Evolutionary conservation across 73 alveolate species (phyloP), one percentile per base, ranked within the genome.

Genomic region (Breviolum minutum): DNA sequence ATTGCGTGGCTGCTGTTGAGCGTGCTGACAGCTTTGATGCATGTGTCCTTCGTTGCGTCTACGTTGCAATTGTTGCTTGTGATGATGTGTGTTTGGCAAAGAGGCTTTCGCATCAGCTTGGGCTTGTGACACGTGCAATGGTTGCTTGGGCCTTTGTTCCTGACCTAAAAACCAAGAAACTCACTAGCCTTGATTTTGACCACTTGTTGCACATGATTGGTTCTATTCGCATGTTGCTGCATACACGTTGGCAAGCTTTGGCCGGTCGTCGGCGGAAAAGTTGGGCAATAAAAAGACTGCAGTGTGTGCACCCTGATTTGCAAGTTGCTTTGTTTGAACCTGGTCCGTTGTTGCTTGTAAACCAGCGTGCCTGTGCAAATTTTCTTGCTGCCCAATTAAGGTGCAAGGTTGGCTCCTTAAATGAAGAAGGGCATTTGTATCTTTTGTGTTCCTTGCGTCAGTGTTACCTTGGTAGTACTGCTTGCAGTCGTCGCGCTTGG

Each of bases 221-320:
- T 14, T 5, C 60, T 16, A 14, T 85, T 6, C 94, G 94, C 94
- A 62, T 85, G 94, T 85, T 85, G 94, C 12, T 85, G 64, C 94
- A 62, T 69, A 85, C 94, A 0, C 94, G 94, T 22, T 85, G 94
- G 94, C 94, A 85, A 62, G 76, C 79, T 0, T 62, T n/a, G 80
- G n/a, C 74, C 26, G 77, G 94, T 62, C 79, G 94, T 2, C 20
- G 61, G 3, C n/a, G 94, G 63, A 1, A 27, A 26, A 5, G 6
- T 3, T 85, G 94, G 94, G 94, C 94, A 27, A 14, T 27, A 7
- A 76, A 62, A 0, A 54, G 79, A 1, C 29, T 82, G 92, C 92
- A 48, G 19, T 80, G 66, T 40, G 70, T 11, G 74, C 92, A 54
- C 64, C 94, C 94, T 3, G 26, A 62, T 63, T 14, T 85, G 26